Evolutionary conservation across 1,284 basidiomycete genomes (phyloP).

Genomic region (Laetiporus sulphureus): DNA sequence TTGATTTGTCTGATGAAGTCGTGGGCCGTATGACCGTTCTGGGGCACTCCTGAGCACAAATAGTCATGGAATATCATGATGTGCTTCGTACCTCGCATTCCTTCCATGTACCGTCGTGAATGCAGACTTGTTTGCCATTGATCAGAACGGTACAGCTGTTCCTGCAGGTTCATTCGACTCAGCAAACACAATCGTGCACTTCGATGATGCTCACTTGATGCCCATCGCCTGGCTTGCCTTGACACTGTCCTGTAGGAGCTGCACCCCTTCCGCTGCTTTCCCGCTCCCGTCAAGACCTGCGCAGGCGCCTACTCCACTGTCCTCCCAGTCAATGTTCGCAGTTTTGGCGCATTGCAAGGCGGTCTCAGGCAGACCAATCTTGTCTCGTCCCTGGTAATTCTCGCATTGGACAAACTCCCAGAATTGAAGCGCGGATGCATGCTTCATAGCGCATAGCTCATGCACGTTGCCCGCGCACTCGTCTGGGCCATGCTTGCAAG

Average conservation of each 20-base stretch:
- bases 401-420: constrained; percentile 74
- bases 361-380: constrained; percentile 62
- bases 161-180: constrained; percentile 27
- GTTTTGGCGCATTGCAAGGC: constrained; percentile 59
- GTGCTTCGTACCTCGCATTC: constrained; percentile 65
- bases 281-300: constrained; percentile 52
- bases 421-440: constrained; percentile 49
- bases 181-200: not conserved
- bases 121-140: constrained; percentile 59
- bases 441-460: constrained; percentile 69
- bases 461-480: constrained; percentile 89
- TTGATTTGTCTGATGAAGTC: constrained; percentile 82
- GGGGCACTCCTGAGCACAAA: constrained; percentile 4
- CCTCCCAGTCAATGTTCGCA: constrained; percentile 64
- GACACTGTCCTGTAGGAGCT: constrained; percentile 56
- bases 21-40: constrained; percentile 68
- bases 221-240: constrained; percentile 38
- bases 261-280: constrained; percentile 51
- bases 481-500: constrained; percentile 69
- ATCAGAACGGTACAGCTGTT: constrained; percentile 85
- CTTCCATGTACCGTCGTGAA: constrained; percentile 77
- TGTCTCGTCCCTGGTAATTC: constrained; percentile 59
- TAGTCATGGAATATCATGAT: constrained; percentile 4
- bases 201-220: constrained; percentile 42
- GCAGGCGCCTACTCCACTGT: constrained; percentile 51